A percentile compares a stretch with the other conserved stretches of the same genome.
phyloP scores from a whole-genome alignment of 2,329 filamentous ascomycete species.

The Sphaerostilbella broomeana region DNA sequence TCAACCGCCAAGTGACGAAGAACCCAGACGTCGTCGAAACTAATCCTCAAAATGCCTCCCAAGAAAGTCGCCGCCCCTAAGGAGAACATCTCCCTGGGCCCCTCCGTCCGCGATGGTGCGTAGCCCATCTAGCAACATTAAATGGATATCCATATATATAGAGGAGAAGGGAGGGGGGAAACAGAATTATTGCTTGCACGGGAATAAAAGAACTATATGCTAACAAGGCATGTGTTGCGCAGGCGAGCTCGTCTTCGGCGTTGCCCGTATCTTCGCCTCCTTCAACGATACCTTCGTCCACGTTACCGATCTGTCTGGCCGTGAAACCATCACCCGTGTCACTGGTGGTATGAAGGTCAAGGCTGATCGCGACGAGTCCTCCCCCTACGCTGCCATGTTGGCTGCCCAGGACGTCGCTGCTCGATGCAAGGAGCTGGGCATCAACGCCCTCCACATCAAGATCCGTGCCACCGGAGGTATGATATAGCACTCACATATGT shows the following conservation, averaged over 20 bases:
- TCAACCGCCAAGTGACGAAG: conserved; percentile 30
- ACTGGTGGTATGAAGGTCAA: conserved; percentile 99
- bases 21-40: conserved; percentile 28
- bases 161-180: background rate
- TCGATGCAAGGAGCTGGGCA: conserved; percentile 67
- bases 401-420: conserved; percentile 95
- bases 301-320: conserved; percentile 99
- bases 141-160: background rate
- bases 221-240: conserved; percentile 17
- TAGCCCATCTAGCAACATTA: conserved; percentile 1
- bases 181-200: background rate
- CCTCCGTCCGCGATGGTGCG: conserved; percentile 89
- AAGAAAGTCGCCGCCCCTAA: conserved; percentile 82
- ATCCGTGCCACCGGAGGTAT: conserved; percentile 97
- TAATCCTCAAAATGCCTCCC: conserved; percentile 85
- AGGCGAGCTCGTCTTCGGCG: conserved; percentile 97
- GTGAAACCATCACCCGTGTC: conserved; percentile 99
- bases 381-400: conserved; percentile 99
- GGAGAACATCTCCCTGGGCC: conserved; percentile 98
- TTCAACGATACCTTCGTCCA: conserved; percentile 95
- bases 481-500: conserved; percentile 28
- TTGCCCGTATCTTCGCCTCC: conserved; percentile 92
- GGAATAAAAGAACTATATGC: conserved; percentile 3
- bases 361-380: conserved; percentile 99
- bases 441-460: conserved; percentile 99